A percentile compares a stretch with the other conserved stretches of the same genome.
These are phyloP conservation scores for Crepidotus variabilis DNA, from an alignment of 768 basidiomycete species.

Conservation along the genomic window DNA sequence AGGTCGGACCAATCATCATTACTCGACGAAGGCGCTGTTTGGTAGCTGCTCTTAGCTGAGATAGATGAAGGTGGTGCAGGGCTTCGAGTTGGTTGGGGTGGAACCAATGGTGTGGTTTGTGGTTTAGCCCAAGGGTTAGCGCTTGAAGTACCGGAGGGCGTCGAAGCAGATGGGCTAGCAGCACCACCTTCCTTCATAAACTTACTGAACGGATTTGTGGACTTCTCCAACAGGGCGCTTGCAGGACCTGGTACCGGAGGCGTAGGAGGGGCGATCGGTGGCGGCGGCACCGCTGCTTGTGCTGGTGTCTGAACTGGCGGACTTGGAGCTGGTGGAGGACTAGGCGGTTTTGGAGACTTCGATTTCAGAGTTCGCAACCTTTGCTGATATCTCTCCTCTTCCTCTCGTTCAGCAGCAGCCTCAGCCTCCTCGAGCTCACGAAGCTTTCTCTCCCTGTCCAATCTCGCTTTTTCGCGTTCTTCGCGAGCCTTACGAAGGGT, in stretches of 20 bases:
- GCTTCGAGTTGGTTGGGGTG: slow-evolving; percentile 39
- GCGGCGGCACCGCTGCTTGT: slow-evolving; percentile 35
- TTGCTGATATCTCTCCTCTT: slow-evolving; percentile 39
- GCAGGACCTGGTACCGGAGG: slow-evolving; percentile 28
- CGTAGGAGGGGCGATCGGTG: slow-evolving; percentile 29
- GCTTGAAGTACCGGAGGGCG: slow-evolving; percentile 30
- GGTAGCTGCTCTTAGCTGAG: slow-evolving; percentile 51
- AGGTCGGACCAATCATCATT: slow-evolving; percentile 89
- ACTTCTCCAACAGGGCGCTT: slow-evolving; percentile 38
- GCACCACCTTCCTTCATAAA: slow-evolving; percentile 48
- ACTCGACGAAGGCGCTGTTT: slow-evolving; percentile 52
- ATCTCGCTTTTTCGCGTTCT: slow-evolving; percentile 40
- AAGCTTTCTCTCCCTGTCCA: slow-evolving; percentile 42
- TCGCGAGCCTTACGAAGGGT: slow-evolving; percentile 68
- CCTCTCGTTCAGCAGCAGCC: slow-evolving; percentile 50
- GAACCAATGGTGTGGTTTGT: slow-evolving; percentile 30
- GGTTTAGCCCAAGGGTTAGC: slow-evolving; percentile 69
- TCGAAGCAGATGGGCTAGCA: slow-evolving; percentile 24
- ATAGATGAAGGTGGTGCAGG: slow-evolving; percentile 39
- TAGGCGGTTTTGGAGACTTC: slow-evolving; percentile 15
- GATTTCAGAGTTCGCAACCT: slow-evolving; percentile 32
- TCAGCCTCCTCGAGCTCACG: slow-evolving; percentile 58
- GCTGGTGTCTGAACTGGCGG: slow-evolving; percentile 23
- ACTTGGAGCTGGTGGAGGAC: slow-evolving; percentile 26
- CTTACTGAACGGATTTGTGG: slow-evolving; percentile 81